Evolutionary conservation across 495 filamentous ascomycete species (phyloP), one percentile per base, ranked within the genome.

Genomic region (Penicillium nucicola): DNA sequence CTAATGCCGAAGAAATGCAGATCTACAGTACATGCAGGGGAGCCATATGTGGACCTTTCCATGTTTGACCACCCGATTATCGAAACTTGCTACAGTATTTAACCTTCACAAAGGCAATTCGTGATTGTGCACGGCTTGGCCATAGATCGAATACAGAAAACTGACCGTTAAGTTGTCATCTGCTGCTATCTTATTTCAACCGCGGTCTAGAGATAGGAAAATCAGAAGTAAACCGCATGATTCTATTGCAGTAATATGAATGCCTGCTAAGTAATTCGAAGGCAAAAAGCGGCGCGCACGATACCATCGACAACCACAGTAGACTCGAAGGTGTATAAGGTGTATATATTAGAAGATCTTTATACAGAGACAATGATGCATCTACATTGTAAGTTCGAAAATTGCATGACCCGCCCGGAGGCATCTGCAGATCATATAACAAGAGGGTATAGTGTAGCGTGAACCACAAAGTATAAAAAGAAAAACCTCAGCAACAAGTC

Each of bases 81-180:
- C 9, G 14, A 22, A 33, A 42, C 10, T 4, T 34, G 7, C 38
- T 34, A n/a, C n/a, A n/a, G n/a, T n/a, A 20, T 31, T 20, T 49
- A 22, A 44, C 19, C 12, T 18, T 4, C 14, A 23, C 15, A 38
- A 32, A 75, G 71, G 6, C 81, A 84, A 49, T 71, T 84, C 13
- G 81, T 79, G 2, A 80, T 83, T 1, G 76, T 80, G 12, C 74
- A 78, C 42, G 81, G 81, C 10, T 48, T 84, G 14, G 73, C 82
- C 5, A 57, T 79, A 8, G 79, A 83, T 45, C 69, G 78, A n/a
- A 66, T 75, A 13, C 76, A 83, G 45, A 68, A 71, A 31, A 60
- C 80, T 19, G 69, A 73, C 25, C 68, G 67, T 1, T 68, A 64
- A 9, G 64, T 63, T 0, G 52, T 59, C 1, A 71, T 79, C 79